A percentile compares a stretch with the other conserved stretches of the same genome.
Evolutionary conservation across 768 basidiomycete species (phyloP).

Genomic region (Tricholoma sp.): DNA sequence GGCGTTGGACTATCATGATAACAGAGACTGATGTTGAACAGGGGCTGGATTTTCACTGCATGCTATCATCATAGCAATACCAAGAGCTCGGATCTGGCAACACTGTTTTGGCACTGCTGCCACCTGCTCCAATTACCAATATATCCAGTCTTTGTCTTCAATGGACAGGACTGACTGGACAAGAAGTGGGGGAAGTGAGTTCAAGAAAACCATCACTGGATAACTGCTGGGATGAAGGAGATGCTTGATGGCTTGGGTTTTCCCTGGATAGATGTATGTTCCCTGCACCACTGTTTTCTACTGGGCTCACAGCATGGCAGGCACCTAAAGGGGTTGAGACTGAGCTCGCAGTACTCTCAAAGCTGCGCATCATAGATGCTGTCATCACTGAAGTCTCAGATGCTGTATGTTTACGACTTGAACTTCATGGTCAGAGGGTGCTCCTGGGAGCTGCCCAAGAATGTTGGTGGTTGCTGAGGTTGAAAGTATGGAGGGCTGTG

Average conservation of each 20-base stretch:
- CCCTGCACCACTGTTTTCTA: neutral
- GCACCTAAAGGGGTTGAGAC: neutral
- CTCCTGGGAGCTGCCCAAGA: no score
- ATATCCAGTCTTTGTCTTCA: constrained; percentile 8
- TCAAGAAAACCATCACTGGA: constrained; percentile 2
- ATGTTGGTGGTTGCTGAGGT: no score
- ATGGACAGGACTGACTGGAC: constrained; percentile 3
- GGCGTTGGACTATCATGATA: neutral
- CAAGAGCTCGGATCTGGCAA: constrained; percentile 5
- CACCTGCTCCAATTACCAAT: constrained; percentile 2
- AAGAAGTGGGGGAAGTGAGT: neutral
- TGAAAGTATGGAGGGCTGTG: no score
- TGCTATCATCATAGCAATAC: neutral
- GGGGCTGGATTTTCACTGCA: constrained; percentile 5
- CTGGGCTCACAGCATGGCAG: neutral
- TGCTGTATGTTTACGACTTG: no score
- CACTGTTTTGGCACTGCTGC: constrained; percentile 4
- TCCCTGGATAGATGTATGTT: constrained; percentile 5
- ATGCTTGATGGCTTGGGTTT: constrained; percentile 6
- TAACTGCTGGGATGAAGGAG: constrained; percentile 4
- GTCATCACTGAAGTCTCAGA: neutral
- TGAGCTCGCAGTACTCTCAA: neutral
- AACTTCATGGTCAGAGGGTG: no score
- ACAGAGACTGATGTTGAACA: no score
- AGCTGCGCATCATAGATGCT: neutral